Evolutionary conservation across 1,139 yeast species (phyloP).

Genomic region (Torulaspora globosa): DNA sequence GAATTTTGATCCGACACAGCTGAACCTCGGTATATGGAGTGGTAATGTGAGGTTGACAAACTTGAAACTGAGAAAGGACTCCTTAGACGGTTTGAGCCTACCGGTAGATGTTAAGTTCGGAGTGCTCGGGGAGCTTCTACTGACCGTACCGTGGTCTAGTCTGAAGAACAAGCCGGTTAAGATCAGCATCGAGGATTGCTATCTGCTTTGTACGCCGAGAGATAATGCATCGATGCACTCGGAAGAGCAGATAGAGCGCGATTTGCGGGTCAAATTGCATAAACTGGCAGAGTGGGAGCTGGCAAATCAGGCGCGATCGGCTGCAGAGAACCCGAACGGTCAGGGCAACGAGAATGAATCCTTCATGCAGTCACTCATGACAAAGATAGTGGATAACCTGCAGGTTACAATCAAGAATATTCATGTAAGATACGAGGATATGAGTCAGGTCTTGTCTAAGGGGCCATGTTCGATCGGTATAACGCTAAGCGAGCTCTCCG

Average conservation of each 20-base stretch:
- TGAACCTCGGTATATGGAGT: slow-evolving; percentile 95
- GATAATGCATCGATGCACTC: slow-evolving; percentile 51
- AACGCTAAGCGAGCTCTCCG: slow-evolving; percentile 81
- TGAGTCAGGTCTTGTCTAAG: slow-evolving; percentile 52
- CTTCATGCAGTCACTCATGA: slow-evolving; percentile 80
- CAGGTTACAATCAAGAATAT: slow-evolving; percentile 92
- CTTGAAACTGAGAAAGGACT: slow-evolving; percentile 64
- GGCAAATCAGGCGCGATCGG: slow-evolving; percentile 43
- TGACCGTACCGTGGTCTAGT: slow-evolving; percentile 97
- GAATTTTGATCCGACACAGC: slow-evolving; percentile 89
- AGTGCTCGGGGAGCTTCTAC: slow-evolving; percentile 79
- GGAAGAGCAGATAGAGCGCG: slow-evolving; percentile 64
- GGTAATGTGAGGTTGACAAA: slow-evolving; percentile 89
- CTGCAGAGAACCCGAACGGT: slow-evolving; percentile 44
- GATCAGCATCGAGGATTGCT: slow-evolving; percentile 83
- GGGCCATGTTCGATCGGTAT: slow-evolving; percentile 79
- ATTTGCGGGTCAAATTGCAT: slow-evolving; percentile 60
- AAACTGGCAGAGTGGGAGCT: slow-evolving; percentile 68
- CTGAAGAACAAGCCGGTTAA: slow-evolving; percentile 90
- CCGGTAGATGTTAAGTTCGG: slow-evolving; percentile 93
- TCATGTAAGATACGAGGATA: slow-evolving; percentile 88
- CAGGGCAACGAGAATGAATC: slow-evolving; percentile 69
- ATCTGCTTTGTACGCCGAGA: slow-evolving; percentile 73
- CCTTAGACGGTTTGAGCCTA: slow-evolving; percentile 76
- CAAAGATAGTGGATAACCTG: slow-evolving; percentile 87